These are phyloP conservation scores for Trichoderma sp. DNA, from an alignment of 2,329 filamentous ascomycete species.

Conservation along the genomic window DNA sequence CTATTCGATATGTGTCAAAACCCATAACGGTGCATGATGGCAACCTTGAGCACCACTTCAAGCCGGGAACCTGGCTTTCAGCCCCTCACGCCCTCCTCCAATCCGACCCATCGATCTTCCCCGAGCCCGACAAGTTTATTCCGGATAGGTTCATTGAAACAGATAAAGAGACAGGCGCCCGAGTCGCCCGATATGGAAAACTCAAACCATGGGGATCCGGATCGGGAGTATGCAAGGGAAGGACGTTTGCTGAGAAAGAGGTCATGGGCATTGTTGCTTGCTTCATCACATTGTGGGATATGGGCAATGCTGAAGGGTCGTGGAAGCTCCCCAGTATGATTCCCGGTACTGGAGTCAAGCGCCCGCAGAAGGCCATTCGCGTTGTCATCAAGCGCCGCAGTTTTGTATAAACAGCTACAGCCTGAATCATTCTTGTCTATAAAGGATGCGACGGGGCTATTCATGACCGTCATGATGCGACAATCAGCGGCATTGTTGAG, in stretches of 20 bases:
- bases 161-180: slow-evolving; percentile 2
- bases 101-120: slow-evolving; percentile 23
- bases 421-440: background rate
- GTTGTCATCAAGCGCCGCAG: background rate
- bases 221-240: slow-evolving; percentile 27
- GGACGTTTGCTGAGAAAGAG: slow-evolving; percentile 29
- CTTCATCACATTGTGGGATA: slow-evolving; percentile 12
- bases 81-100: slow-evolving; percentile 23
- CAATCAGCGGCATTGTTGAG: background rate
- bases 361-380: background rate
- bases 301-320: background rate
- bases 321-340: background rate
- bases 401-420: background rate
- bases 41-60: slow-evolving; percentile 19
- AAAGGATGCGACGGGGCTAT: background rate
- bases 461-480: background rate
- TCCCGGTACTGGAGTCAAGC: slow-evolving; percentile 7
- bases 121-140: slow-evolving; percentile 23
- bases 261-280: slow-evolving; percentile 20
- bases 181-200: slow-evolving; percentile 24
- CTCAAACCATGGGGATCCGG: slow-evolving; percentile 28
- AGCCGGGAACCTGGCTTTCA: slow-evolving; percentile 25
- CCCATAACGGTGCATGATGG: slow-evolving; percentile 23
- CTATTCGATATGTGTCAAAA: slow-evolving; percentile 24
- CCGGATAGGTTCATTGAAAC: slow-evolving; percentile 26